A percentile compares a stretch with the other conserved stretches of the same genome.
Evolutionary conservation across 2,329 filamentous ascomycete genomes (phyloP).

Genomic region (Orbilia blumenaviensis): DNA sequence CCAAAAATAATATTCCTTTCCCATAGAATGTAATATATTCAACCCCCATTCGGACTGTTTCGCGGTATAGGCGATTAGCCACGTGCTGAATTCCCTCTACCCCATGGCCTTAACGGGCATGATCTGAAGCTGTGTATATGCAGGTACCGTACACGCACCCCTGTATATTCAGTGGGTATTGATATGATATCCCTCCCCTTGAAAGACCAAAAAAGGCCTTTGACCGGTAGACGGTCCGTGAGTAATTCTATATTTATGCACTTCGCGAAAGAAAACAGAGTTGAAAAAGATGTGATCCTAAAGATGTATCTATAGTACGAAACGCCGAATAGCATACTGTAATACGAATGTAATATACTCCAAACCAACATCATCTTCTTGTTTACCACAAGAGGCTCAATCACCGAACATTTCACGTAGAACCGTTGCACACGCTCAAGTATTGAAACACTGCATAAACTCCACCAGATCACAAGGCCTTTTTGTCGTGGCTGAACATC

Average conservation of each 20-base stretch:
- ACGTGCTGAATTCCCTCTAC: slow-evolving; percentile 23
- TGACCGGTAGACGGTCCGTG: slow-evolving; percentile 26
- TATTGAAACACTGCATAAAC: no score
- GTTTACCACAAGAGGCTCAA: not conserved
- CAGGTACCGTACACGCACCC: slow-evolving; percentile 10
- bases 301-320: not conserved
- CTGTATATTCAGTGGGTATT: not conserved
- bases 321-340: no score
- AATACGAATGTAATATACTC: not conserved
- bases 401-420: no score
- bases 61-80: slow-evolving; percentile 42
- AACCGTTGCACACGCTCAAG: no score
- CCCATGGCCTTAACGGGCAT: slow-evolving; percentile 2
- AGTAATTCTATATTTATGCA: slow-evolving; percentile 40
- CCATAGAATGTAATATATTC: not conserved
- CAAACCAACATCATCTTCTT: not conserved
- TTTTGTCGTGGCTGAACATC: no score
- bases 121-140: slow-evolving; percentile 5
- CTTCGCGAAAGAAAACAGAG: no score
- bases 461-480: no score
- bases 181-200: no score
- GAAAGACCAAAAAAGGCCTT: not conserved
- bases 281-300: no score
- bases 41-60: slow-evolving; percentile 45
- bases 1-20: not conserved